phyloP scores from a whole-genome alignment of 1,284 basidiomycete species.

The Trichosporon ovoides region DNA sequence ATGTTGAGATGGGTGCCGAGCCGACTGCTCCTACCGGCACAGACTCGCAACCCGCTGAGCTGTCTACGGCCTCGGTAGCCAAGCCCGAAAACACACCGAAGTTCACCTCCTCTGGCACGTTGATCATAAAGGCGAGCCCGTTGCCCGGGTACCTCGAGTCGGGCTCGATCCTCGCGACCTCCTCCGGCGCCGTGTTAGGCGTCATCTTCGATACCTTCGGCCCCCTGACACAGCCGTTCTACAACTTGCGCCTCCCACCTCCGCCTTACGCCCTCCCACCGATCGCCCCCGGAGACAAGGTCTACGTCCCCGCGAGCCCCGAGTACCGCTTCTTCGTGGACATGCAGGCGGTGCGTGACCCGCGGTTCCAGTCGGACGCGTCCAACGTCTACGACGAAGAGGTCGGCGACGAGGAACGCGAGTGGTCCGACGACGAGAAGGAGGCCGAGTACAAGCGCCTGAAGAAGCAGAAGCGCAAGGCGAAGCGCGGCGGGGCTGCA shows the following conservation, averaged over 20 bases:
- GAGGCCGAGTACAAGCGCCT: slow-evolving; percentile 52
- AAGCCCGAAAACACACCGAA: slow-evolving; percentile 19
- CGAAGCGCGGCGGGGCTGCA: slow-evolving; percentile 7
- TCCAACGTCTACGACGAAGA: slow-evolving; percentile 56
- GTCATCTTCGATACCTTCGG: slow-evolving; percentile 56
- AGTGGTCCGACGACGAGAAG: slow-evolving; percentile 56
- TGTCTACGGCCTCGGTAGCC: neutral
- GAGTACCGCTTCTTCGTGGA: slow-evolving; percentile 51
- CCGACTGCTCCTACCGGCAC: neutral
- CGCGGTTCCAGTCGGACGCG: slow-evolving; percentile 53
- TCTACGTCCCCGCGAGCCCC: slow-evolving; percentile 50
- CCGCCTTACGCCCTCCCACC: slow-evolving; percentile 43
- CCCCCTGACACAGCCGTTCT: slow-evolving; percentile 54
- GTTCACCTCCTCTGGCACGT: slow-evolving; percentile 47
- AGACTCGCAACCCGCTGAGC: neutral
- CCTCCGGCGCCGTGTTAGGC: slow-evolving; percentile 53
- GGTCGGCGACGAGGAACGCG: slow-evolving; percentile 53
- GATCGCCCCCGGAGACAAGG: slow-evolving; percentile 22
- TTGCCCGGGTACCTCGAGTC: slow-evolving; percentile 51
- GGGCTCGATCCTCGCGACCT: slow-evolving; percentile 52
- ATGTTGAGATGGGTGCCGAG: neutral
- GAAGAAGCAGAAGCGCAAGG: slow-evolving; percentile 29
- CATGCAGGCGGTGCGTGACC: slow-evolving; percentile 48
- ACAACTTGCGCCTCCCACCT: slow-evolving; percentile 46
- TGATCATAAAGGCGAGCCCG: slow-evolving; percentile 47